phyloP scores from a whole-genome alignment of 768 basidiomycete genomes.

The Boletus reticuloceps region DNA sequence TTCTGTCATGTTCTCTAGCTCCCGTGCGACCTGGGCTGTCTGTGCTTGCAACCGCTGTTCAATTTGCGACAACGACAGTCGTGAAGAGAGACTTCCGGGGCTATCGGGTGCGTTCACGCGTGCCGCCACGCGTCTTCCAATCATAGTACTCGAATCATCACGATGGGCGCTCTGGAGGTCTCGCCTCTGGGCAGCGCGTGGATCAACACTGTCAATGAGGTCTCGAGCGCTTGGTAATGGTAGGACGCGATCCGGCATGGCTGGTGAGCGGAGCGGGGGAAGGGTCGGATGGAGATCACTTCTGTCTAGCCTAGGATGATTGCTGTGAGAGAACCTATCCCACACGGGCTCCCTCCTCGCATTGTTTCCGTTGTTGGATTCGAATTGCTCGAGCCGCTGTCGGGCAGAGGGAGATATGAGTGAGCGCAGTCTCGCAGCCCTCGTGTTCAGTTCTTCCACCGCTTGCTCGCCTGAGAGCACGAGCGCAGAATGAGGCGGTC shows the following conservation, averaged over 20 bases:
- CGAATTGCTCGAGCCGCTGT: constrained; percentile 34
- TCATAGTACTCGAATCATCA: constrained; percentile 35
- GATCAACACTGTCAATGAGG: constrained; percentile 4
- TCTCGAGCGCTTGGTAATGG: constrained; percentile 19
- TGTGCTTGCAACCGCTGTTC: constrained; percentile 30
- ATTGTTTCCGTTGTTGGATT: constrained; percentile 12
- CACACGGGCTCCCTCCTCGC: constrained; percentile 16
- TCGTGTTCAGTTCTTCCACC: constrained; percentile 27
- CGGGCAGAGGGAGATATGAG: constrained; percentile 29
- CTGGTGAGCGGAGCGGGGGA: constrained; percentile 27
- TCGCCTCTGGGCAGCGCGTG: constrained; percentile 14
- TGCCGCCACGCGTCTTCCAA: constrained; percentile 35
- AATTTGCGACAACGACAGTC: constrained; percentile 22
- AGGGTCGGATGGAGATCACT: constrained; percentile 11
- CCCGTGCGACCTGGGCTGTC: constrained; percentile 31
- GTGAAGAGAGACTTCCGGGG: constrained; percentile 16
- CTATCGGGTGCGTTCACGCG: constrained; percentile 22
- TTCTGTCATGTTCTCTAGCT: constrained; percentile 32
- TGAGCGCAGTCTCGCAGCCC: constrained; percentile 29
- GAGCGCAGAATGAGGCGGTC: constrained; percentile 30
- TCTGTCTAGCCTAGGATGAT: constrained; percentile 15
- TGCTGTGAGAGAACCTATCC: constrained; percentile 21
- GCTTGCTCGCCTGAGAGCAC: constrained; percentile 28
- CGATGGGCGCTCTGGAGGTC: constrained; percentile 17
- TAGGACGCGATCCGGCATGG: constrained; percentile 29